Evolutionary conservation across 768 basidiomycete genomes (phyloP), one percentile per base, ranked within the genome.

Genomic region (Tylopilus intermedius): DNA sequence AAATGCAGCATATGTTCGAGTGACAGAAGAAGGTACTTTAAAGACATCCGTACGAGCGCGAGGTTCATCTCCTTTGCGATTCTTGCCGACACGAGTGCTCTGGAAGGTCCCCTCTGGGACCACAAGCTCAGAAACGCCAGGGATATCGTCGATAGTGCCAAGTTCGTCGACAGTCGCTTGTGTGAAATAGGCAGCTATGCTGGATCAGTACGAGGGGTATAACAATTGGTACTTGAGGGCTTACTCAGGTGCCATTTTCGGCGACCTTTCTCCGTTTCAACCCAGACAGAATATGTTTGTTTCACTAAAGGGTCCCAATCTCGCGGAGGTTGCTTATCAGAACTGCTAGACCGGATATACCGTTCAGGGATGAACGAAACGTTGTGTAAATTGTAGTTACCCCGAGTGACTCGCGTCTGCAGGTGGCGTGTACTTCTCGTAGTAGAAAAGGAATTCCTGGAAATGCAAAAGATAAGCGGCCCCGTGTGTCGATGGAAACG

Each of bases 361-460:
- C 29, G 45, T 10, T 62, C 35, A 62, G 55, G 45, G 38, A 39
- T 24, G 41, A 24, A 11, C 24, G 49, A 53, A 47, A 52, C 15
- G 45, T 35, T 24, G 27, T 40, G 33, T 27, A 18, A 9, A 42
- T 7, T 30, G 54, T 24, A 67, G 65, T 58, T 58, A 81, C 79
- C 74, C 71, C 37, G 67, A 62, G 51, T 76, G 72, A 50, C 69
- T 71, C 4, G 71, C 67, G 35, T 82, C 77, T 47, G 74, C 67
- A 13, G 75, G 72, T 18, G 76, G 75, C 15, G 74, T 72, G 60
- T 79, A 85, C 62, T 84, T 84, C 68, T 91, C 88, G 53, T 88
- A 90, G 68, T 91, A 91, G 63, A 90, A 90, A 24, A 91, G 74
- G 61, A 91, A 91, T 63, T 90, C 88, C 88, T 90, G 65, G 8